Evolutionary conservation across 352 stramenopile genomes (phyloP), one percentile per base, ranked within the genome.

Genomic region (Pythium aristosporum): DNA sequence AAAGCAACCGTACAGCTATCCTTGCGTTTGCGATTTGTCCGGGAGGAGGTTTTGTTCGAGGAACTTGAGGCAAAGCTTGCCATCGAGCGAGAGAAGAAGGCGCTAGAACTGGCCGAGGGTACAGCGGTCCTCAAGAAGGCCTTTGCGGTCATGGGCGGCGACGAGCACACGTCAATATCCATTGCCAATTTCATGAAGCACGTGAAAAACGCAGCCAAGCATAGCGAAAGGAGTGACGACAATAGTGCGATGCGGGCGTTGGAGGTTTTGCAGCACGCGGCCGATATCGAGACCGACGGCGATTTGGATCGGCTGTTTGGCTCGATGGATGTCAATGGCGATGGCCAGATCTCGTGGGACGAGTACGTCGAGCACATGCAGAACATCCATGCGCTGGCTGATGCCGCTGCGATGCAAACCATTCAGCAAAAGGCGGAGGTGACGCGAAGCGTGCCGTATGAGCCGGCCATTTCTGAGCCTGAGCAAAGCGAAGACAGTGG

Each of bases 301-400:
- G 73, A 81, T 58, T 44, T 86, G 3, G 73, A 86, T 49, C 50
- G n/a, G 15, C 54, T 86, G 2, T 86, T 86, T 37, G 61, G 39
- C 0, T 55, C 69, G 4, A 86, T 86, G 77, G 77, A 86, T 47
- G 58, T 75, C 1, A 86, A 84, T 51, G 75, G 75, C 3, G 77
- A 86, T 39, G 75, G 63, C 3, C 62, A 72, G 53, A 73, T 86
- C 7, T 84, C 77, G n/a, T 86, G 77, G 77, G 65, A 75, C 25
- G 77, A 84, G 43, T 86, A 86, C 42, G 67, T 67, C 11, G 63
- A 74, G 21, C 68, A 79, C 48, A 82, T 86, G 73, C 77, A 86
- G 23, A 80, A 68, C 16, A 57, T 86, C 20, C 70, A 82, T 30
- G 64, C 68, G 0, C 58, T 84, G 8, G 77, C 77, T 0, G 66